Evolutionary conservation across 495 filamentous ascomycete genomes (phyloP), one percentile per base, ranked within the genome.

Genomic region (Neurospora sp.): DNA sequence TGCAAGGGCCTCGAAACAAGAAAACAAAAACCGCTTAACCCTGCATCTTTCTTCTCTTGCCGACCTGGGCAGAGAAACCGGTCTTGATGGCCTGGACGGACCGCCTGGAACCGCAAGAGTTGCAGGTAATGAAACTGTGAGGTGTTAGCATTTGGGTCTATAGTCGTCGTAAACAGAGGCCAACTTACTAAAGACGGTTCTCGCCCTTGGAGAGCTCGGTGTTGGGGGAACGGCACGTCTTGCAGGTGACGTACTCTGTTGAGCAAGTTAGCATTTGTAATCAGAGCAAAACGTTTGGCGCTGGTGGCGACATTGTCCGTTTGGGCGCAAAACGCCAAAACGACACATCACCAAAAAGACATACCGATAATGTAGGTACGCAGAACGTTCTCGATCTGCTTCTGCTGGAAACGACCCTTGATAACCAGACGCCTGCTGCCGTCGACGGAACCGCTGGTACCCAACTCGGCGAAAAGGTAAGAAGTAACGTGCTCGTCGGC

Each of bases 151-250:
- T 35, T 40, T 16, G 54, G 4, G 18, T 18, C 86, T 90, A 93
- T 39, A 5, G 90, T 93, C 74, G 93, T 89, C 93, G 92, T 82
- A 91, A 92, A 72, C 10, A 8, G n/a, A 37, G 8, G 8, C 3
- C 16, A 1, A 79, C 79, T 69, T 75, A 80, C 79, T 81, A 81
- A 14, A 97, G 87, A 86, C 96, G 92, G 86, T 97, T 99, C 85
- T 99, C 96, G 81, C 96, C 96, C 86, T 98, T 98, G 87, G 92
- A 95, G 75, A 98, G 90, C 79, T 98, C 95, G 44, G 96, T 98
- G 78, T 98, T 94, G 77, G 94, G 92, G 69, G 92, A 92, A 82
- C 93, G 88, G 87, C 96, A 99, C 39, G 96, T 99, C 85, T 96
- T 97, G 89, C 96, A 99, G 69, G 95, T 97, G 66, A 99, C 96